Conservation (phyloP, 129 eudicot species). For the Flaveria sonorensis region DNA sequence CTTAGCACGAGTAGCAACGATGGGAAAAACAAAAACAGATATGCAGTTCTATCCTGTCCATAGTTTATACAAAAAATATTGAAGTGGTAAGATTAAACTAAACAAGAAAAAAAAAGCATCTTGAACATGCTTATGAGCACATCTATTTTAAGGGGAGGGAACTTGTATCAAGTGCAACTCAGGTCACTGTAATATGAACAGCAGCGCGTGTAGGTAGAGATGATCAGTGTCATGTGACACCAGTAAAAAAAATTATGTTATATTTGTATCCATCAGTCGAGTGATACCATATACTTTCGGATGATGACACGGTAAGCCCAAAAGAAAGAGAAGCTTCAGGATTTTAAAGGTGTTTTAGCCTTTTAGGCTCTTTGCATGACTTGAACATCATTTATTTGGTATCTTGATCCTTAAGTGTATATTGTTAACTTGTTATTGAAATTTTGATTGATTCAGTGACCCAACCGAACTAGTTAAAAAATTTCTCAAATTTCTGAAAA, state of each 20-base stretch:
- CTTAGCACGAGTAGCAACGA: conserved; percentile 65
- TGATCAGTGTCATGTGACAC: not conserved
- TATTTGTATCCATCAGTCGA: not conserved
- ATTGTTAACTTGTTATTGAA: not conserved
- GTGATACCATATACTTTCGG: not conserved
- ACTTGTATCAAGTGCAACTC: conserved; percentile 8
- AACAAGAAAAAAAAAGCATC: conserved; percentile 16
- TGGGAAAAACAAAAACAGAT: conserved; percentile 76
- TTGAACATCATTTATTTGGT: not conserved
- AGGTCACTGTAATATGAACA: conserved; percentile 6
- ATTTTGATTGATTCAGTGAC: not conserved
- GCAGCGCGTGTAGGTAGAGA: not conserved
- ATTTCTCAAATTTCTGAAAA: no score
- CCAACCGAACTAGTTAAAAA: not conserved
- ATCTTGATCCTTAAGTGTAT: not conserved
- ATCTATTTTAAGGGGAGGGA: conserved; percentile 6
- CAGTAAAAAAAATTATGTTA: not conserved
- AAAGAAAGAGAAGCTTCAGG: not conserved
- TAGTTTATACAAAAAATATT: conserved; percentile 15
- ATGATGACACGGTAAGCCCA: not conserved
- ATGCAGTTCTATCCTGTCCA: conserved; percentile 89
- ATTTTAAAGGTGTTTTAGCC: not conserved
- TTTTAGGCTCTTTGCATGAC: not conserved
- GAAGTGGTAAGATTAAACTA: conserved; percentile 12
- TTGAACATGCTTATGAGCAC: conserved; percentile 18